Conservation (phyloP, 1,284 basidiomycete species). For the Hemileia vastatrix region DNA sequence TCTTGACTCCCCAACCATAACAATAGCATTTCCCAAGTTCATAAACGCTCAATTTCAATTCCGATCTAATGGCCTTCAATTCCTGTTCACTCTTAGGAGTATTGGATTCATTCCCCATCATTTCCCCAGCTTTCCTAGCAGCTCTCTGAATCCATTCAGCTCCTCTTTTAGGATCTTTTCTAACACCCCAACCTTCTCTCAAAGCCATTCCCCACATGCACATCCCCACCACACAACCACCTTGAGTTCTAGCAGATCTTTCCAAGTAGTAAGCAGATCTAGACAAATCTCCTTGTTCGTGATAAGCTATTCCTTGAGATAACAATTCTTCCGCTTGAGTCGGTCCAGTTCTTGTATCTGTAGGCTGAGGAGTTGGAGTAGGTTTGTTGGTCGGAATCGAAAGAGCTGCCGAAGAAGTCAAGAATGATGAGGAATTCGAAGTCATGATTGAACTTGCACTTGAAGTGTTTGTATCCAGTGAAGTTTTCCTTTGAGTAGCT, state of each 20-base stretch:
- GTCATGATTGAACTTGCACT: background rate
- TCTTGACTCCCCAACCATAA: no score
- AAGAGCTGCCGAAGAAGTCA: background rate
- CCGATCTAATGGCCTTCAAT: no score
- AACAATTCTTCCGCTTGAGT: slow-evolving; percentile 34
- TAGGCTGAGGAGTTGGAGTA: background rate
- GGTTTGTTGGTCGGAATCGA: background rate
- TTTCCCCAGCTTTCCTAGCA: slow-evolving; percentile 33
- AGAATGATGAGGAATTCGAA: background rate
- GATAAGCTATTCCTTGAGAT: slow-evolving; percentile 35
- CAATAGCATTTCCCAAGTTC: no score
- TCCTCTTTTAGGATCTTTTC: slow-evolving; percentile 35
- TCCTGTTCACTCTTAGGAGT: no score
- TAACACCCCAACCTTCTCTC: slow-evolving; percentile 39
- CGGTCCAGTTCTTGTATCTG: slow-evolving; percentile 30
- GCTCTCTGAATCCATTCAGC: slow-evolving; percentile 39
- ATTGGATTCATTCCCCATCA: slow-evolving; percentile 26
- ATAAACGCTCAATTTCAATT: no score
- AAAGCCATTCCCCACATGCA: slow-evolving; percentile 42
- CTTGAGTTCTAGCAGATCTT: slow-evolving; percentile 37
- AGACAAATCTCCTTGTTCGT: slow-evolving; percentile 37
- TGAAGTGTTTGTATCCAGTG: background rate
- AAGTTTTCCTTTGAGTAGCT: background rate
- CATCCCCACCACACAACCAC: slow-evolving; percentile 41
- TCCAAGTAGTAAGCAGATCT: slow-evolving; percentile 40